A percentile compares a stretch with the other conserved stretches of the same genome.
These are phyloP conservation scores for Omphalotus olearius DNA, from an alignment of 1,284 basidiomycete genomes.

Conservation along the genomic window DNA sequence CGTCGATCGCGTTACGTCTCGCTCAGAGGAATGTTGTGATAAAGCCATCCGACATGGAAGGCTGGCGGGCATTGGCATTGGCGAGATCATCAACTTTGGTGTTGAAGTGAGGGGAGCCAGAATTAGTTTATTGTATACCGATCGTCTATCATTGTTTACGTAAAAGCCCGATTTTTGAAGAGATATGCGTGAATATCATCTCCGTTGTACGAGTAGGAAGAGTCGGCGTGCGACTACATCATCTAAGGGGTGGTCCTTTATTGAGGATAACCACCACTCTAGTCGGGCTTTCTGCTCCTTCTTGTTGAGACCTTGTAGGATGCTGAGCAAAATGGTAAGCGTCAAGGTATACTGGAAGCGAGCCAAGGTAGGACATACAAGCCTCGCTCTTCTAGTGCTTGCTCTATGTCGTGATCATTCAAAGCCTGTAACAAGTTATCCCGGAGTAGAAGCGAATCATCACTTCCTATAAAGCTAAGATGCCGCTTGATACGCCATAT, in stretches of 20 bases:
- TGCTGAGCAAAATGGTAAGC: constrained; percentile 2
- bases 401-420: constrained; percentile 47
- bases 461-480: constrained; percentile 47
- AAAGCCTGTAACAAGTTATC: constrained; percentile 46
- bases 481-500: constrained; percentile 53
- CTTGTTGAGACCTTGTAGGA: constrained; percentile 33
- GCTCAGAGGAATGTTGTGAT: constrained; percentile 70
- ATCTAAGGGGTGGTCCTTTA: constrained; percentile 22
- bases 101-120: constrained; percentile 1
- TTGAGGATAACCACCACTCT: constrained; percentile 58
- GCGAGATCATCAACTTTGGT: constrained; percentile 28
- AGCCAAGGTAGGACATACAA: constrained; percentile 45
- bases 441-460: constrained; percentile 53
- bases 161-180: neutral
- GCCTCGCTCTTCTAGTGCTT: constrained; percentile 69
- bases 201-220: constrained; percentile 30
- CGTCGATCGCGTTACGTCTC: constrained; percentile 29
- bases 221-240: constrained; percentile 39
- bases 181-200: neutral
- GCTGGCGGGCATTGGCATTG: constrained; percentile 61
- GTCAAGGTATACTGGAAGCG: neutral
- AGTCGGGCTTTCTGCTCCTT: constrained; percentile 44
- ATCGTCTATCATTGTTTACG: too few species aligned
- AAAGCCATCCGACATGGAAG: constrained; percentile 52
- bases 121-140: constrained; percentile 11